Conservation (phyloP, 345 rosid genomes). For the Erucastrum elatum region DNA sequence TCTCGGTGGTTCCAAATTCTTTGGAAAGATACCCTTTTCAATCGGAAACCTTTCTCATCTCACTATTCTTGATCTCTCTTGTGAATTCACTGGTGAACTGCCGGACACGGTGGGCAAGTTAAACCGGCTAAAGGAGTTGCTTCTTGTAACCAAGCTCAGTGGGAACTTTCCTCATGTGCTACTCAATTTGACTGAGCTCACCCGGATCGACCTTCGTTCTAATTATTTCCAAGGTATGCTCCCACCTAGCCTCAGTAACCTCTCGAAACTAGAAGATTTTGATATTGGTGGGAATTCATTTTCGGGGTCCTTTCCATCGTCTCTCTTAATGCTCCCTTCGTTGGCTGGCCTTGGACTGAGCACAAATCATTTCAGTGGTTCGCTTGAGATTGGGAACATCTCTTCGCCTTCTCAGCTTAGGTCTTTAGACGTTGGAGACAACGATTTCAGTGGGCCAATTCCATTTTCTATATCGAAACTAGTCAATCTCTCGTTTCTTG, state of each 20-base stretch:
- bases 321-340: background rate
- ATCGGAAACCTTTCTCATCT: conserved; percentile 30
- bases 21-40: background rate
- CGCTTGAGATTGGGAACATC: background rate
- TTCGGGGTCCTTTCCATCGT: background rate
- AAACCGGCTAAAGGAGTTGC: background rate
- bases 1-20: conserved; percentile 1
- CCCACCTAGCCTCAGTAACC: background rate
- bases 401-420: background rate
- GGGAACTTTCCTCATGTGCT: background rate
- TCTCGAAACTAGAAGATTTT: background rate
- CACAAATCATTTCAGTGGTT: background rate
- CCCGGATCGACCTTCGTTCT: background rate
- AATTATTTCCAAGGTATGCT: background rate
- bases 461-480: background rate
- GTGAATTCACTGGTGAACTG: conserved; percentile 28
- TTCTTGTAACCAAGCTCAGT: background rate
- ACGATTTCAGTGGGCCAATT: background rate
- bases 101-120: background rate
- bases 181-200: conserved; percentile 2
- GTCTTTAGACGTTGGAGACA: background rate
- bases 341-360: background rate
- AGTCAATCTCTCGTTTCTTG: background rate
- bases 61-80: background rate
- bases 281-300: background rate